Base-by-base conservation (phyloP, 78 protist species). In the Planoprotostelium fungivorum region DNA sequence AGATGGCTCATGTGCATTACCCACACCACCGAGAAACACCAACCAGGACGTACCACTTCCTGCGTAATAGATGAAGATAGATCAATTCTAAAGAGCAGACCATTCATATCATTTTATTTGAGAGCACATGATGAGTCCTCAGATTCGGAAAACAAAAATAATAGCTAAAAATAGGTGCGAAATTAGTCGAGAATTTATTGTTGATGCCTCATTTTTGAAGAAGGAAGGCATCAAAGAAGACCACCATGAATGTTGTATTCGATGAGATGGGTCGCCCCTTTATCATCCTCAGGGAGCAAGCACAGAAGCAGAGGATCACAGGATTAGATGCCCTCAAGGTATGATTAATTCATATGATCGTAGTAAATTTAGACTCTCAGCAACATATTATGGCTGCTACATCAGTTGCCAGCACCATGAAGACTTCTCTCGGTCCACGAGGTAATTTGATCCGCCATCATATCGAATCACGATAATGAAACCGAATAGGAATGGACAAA, bases 401-500 rank as follows among this genome's bases (percentile, higher is more conserved):
- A 29, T n/a, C 97, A 9, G 96, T 99, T 0, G 97, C 99, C n/a
- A 92, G 91, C 84, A 96, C 96, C 35, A 91, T 99, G 90, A 88
- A 95, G 23, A 95, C 99, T 23, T 97, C 99, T 23, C 95, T 99
- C 28, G 99, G 99, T 0, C 99, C 99, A 29, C 92, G 91, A 83
- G 99, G 96, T 91, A n/a, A n/a, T n/a, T n/a, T n/a, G n/a, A 36
- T 39, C 38, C 38, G 0, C 37, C 0, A 37, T 0, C 16, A 29
- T 28, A 37, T 29, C 29, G 29, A 31, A 86, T 29, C 29, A 28
- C 29, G 28, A 35, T n/a, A 86, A n/a, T 83, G 38, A 98, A 99
- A 1, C n/a, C n/a, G n/a, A n/a, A n/a, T n/a, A n/a, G n/a, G n/a
- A n/a, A 96, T 98, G 98, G 99, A 99, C 93, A 99, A 99, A 95